Base-by-base conservation (phyloP, 2,329 filamentous ascomycete species). In the Stromatinia cepivora region DNA sequence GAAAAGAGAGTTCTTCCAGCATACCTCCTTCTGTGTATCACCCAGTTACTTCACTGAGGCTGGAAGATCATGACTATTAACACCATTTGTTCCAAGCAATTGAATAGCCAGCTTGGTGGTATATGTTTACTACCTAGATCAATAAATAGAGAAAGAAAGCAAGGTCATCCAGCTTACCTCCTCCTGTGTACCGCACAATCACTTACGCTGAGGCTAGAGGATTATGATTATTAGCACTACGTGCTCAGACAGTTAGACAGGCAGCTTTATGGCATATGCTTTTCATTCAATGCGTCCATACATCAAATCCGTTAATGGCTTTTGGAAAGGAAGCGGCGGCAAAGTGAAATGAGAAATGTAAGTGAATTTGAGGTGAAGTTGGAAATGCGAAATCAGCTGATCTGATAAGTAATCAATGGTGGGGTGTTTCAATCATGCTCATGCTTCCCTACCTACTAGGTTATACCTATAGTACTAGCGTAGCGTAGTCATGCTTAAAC, bases 341-440 rank as follows among this genome's bases (percentile, higher is more conserved):
- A 28, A 9, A 45, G 13, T 61, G 17, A 25, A 22, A 48, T 48
- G 45, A 50, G 28, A 36, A 62, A 50, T 36, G 59, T 50, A n/a
- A 9, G 2, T 25, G 15, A 63, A 25, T 39, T 42, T 59, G 36
- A 45, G n/a, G n/a, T 64, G 61, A 42, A 39, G 61, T 52, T 64
- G n/a, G 5, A 28, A 52, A 52, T 50, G 22, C 59, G 46, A 64
- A 64, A 34, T 64, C 61, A 64, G 34, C 61, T 64, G 61, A 64
- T 52, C 46, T 64, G 61, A 64, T 64, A 22, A 39, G 9, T 3
- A 1, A 22, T 25, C 9, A 13, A 64, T 64, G n/a, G 61, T 53
- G 61, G 61, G 31, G 46, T 53, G 4, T 10, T 57, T n/a, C 20
- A 63, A 50, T 63, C 15, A 42, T 6, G 8, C n/a, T n/a, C n/a